Conservation (phyloP, 1,284 basidiomycete species). For the Rhodotorula sp. region DNA sequence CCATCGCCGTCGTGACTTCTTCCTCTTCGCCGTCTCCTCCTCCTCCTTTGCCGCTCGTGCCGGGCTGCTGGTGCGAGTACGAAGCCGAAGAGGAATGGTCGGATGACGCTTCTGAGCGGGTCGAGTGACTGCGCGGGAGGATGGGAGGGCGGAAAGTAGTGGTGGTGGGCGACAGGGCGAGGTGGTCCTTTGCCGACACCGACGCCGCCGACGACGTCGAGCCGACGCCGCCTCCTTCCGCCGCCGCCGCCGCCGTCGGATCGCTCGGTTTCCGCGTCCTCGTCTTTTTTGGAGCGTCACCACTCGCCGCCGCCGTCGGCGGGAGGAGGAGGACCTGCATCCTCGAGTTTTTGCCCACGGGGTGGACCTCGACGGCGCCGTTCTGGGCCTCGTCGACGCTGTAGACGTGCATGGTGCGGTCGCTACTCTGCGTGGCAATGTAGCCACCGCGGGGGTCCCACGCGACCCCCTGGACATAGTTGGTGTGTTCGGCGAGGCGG, state of each 20-base stretch:
- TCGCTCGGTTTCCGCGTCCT: no score
- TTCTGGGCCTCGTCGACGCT: slow-evolving; percentile 17
- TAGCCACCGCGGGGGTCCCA: slow-evolving; percentile 96
- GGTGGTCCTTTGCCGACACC: neutral
- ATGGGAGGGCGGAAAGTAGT: no score
- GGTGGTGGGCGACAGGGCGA: no score
- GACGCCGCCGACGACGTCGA: neutral
- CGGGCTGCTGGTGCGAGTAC: slow-evolving; percentile 1
- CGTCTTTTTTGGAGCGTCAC: slow-evolving; percentile 47
- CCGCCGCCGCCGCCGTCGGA: no score
- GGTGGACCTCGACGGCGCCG: slow-evolving; percentile 72
- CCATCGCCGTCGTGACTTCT: slow-evolving; percentile 54
- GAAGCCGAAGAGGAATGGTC: neutral
- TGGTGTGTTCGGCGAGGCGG: slow-evolving; percentile 83
- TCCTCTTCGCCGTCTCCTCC: slow-evolving; percentile 51
- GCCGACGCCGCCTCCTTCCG: no score
- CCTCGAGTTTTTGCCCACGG: slow-evolving; percentile 74
- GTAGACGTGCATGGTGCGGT: slow-evolving; percentile 58
- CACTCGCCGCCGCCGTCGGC: slow-evolving; percentile 47
- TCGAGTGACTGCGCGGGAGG: no score
- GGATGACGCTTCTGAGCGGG: no score
- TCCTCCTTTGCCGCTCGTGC: neutral
- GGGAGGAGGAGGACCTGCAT: slow-evolving; percentile 63
- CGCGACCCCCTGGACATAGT: slow-evolving; percentile 93
- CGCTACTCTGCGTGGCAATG: slow-evolving; percentile 90